Evolutionary conservation across 148 eudicot genomes (phyloP).

Genomic region (Rhododendron simsii): DNA sequence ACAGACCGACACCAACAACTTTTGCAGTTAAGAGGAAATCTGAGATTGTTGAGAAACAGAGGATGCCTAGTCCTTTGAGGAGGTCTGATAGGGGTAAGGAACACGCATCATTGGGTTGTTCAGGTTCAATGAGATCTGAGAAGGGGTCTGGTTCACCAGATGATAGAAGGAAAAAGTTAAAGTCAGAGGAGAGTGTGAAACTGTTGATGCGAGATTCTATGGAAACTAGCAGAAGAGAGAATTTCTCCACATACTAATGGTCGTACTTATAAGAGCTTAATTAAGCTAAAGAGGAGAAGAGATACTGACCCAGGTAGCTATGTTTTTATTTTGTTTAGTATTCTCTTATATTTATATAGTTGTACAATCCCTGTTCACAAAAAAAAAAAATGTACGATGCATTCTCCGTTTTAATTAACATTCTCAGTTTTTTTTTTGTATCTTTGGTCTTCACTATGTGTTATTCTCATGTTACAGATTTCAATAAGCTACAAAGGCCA

Average conservation of each 20-base stretch:
- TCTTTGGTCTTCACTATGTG: neutral
- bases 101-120: constrained; percentile 13
- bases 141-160: constrained; percentile 18
- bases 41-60: constrained; percentile 13
- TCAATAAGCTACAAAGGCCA: constrained; percentile 9
- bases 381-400: neutral
- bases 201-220: constrained; percentile 23
- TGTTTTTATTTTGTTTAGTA: neutral
- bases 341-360: too few relatives aligned
- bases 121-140: constrained; percentile 26
- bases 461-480: neutral
- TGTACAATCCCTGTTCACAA: neutral
- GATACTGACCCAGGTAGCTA: constrained; percentile 14
- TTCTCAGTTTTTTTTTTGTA: neutral
- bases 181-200: constrained; percentile 25
- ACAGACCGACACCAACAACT: constrained; percentile 10
- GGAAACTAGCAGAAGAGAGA: constrained; percentile 18
- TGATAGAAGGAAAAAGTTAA: constrained; percentile 14
- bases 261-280: constrained; percentile 21
- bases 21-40: constrained; percentile 22
- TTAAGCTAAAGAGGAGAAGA: constrained; percentile 16
- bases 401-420: neutral
- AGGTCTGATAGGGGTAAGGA: constrained; percentile 42
- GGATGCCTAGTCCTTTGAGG: constrained; percentile 33
- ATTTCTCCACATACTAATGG: too few relatives aligned